These are phyloP conservation scores for Arbutus unedo DNA, from an alignment of 148 eudicot genomes.

Conservation along the genomic window DNA sequence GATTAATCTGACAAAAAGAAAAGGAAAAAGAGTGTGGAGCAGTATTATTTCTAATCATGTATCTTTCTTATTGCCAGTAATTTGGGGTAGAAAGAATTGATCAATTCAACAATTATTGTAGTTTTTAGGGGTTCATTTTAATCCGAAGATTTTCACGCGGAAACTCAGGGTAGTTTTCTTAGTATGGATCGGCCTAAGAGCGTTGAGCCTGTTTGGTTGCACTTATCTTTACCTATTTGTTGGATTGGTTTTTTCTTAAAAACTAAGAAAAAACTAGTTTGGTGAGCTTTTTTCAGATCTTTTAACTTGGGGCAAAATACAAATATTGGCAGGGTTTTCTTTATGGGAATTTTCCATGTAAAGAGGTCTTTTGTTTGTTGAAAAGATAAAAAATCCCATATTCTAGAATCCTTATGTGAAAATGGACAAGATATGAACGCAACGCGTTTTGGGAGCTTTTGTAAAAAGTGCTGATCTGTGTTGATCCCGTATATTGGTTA, in stretches of 20 bases:
- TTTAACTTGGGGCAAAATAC: too few relatives aligned
- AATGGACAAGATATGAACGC: background rate
- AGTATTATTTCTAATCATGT: background rate
- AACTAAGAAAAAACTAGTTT: too few relatives aligned
- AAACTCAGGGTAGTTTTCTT: background rate
- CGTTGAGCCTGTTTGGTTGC: background rate
- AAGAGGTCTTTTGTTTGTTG: background rate
- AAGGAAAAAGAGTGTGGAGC: background rate
- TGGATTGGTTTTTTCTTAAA: background rate
- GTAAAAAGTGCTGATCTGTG: background rate
- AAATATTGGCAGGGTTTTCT: too few relatives aligned
- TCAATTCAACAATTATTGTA: background rate
- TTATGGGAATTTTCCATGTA: too few relatives aligned
- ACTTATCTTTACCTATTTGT: background rate
- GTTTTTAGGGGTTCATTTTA: background rate
- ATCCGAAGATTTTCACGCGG: background rate
- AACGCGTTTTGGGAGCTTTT: background rate
- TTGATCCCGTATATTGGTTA: conserved; percentile 20
- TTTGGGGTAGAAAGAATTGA: background rate
- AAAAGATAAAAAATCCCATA: background rate
- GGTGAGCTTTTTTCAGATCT: too few relatives aligned
- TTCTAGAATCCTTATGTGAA: background rate
- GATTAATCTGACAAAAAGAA: background rate
- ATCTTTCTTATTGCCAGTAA: too few relatives aligned
- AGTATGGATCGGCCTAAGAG: background rate